Conservation (phyloP, 441 rosid species). For the Populus hybrid region DNA sequence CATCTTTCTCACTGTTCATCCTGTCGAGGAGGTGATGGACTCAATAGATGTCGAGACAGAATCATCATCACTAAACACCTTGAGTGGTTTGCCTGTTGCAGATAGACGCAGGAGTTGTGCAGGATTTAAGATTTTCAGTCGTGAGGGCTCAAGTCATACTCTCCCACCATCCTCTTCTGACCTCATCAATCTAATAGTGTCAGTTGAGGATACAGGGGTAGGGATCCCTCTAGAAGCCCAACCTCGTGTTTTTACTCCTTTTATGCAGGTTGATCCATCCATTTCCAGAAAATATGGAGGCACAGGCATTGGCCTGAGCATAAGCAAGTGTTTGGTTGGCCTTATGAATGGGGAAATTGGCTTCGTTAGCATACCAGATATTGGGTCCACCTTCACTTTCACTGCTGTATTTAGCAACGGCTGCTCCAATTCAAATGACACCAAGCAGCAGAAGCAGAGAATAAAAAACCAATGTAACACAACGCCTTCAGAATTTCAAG, state of each 20-base stretch:
- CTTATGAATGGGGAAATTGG: conserved; percentile 92
- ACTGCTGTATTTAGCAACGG: conserved; percentile 68
- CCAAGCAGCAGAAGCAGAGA: conserved; percentile 45
- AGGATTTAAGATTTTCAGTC: conserved; percentile 50
- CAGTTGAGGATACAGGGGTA: conserved; percentile 92
- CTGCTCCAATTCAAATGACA: conserved; percentile 37
- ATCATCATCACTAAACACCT: conserved; percentile 48
- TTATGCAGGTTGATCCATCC: conserved; percentile 89
- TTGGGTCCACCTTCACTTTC: conserved; percentile 85
- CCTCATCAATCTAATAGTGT: conserved; percentile 56
- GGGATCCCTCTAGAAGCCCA: conserved; percentile 91
- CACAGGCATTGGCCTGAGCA: conserved; percentile 95
- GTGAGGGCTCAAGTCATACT: conserved; percentile 32
- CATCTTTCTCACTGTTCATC: conserved; percentile 75
- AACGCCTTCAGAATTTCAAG: conserved; percentile 46
- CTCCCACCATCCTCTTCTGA: conserved; percentile 37
- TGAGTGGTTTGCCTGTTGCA: conserved; percentile 81
- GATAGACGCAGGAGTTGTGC: conserved; percentile 69
- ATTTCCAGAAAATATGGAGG: conserved; percentile 87
- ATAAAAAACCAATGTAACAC: conserved; percentile 35
- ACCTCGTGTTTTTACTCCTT: conserved; percentile 87
- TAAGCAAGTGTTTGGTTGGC: conserved; percentile 83
- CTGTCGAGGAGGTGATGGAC: conserved; percentile 69
- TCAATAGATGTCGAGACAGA: conserved; percentile 49
- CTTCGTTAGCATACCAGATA: conserved; percentile 65